Conservation (phyloP, 139 green algal genomes). For the Haematococcus sp. region DNA sequence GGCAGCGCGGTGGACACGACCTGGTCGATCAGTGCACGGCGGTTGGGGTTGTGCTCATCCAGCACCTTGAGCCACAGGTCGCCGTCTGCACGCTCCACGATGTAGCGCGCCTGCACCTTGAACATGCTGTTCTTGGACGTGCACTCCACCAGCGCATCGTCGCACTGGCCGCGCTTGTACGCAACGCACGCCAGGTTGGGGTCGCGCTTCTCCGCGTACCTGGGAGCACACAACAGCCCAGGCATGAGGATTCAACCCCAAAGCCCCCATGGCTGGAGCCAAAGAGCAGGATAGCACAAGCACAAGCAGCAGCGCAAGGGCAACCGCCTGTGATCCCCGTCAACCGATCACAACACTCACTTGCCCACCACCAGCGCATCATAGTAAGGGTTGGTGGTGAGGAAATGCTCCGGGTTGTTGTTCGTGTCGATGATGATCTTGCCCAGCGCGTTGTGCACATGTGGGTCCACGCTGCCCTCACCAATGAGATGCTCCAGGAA, state of each 20-base stretch:
- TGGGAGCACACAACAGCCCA: conserved; percentile 37
- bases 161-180: conserved; percentile 95
- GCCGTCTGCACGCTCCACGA: conserved; percentile 91
- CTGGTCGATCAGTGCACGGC: conserved; percentile 83
- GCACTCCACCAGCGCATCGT: conserved; percentile 94
- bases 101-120: conserved; percentile 94
- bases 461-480: conserved; percentile 86
- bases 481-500: conserved; percentile 98
- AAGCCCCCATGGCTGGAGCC: neutral
- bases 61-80: conserved; percentile 95
- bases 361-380: conserved; percentile 68
- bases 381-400: conserved; percentile 99
- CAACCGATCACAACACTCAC: neutral
- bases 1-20: conserved; percentile 96
- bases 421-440: conserved; percentile 99
- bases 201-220: conserved; percentile 98
- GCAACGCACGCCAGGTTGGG: conserved; percentile 92
- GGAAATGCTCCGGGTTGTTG: conserved; percentile 99
- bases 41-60: conserved; percentile 74
- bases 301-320: too few species aligned
- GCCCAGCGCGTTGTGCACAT: conserved; percentile 96
- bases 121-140: conserved; percentile 97
- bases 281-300: too few species aligned
- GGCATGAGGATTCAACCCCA: neutral
- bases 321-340: too few species aligned